A percentile compares a stretch with the other conserved stretches of the same genome.
Conservation (phyloP, 176 grass and related monocot genomes). For the Phyllostachys edulis region DNA sequence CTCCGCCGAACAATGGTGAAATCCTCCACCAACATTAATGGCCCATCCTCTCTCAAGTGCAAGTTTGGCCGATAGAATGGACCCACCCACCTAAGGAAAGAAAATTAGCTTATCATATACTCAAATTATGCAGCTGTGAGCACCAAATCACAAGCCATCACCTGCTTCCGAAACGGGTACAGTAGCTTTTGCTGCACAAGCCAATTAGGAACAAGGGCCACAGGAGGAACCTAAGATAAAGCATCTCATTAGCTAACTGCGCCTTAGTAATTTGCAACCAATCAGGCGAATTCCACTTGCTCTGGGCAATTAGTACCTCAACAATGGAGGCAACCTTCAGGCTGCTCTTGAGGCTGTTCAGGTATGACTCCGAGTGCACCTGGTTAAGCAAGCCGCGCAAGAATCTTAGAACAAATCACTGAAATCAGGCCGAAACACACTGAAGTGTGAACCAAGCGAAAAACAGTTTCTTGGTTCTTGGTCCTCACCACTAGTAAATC, state of each 20-base stretch:
- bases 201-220: conserved; percentile 73
- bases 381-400: conserved; percentile 25
- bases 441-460: neutral
- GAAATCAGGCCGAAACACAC: neutral
- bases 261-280: neutral
- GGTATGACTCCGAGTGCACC: conserved; percentile 71
- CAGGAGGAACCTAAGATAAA: conserved; percentile 58
- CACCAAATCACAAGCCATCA: conserved; percentile 31
- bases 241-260: neutral
- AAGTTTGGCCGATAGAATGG: conserved; percentile 81
- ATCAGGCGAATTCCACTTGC: neutral
- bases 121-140: neutral
- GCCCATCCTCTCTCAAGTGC: conserved; percentile 83
- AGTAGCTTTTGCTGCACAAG: conserved; percentile 75
- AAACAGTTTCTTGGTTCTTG: neutral
- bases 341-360: conserved; percentile 77
- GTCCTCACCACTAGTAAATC: conserved; percentile 80
- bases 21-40: conserved; percentile 89
- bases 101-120: neutral
- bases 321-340: conserved; percentile 74
- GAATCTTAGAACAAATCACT: neutral
- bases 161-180: conserved; percentile 77
- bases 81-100: conserved; percentile 62
- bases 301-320: conserved; percentile 51
- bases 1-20: conserved; percentile 88